Conservation (phyloP, 163 green algal species). For the Trebouxia gelatinosa region DNA sequence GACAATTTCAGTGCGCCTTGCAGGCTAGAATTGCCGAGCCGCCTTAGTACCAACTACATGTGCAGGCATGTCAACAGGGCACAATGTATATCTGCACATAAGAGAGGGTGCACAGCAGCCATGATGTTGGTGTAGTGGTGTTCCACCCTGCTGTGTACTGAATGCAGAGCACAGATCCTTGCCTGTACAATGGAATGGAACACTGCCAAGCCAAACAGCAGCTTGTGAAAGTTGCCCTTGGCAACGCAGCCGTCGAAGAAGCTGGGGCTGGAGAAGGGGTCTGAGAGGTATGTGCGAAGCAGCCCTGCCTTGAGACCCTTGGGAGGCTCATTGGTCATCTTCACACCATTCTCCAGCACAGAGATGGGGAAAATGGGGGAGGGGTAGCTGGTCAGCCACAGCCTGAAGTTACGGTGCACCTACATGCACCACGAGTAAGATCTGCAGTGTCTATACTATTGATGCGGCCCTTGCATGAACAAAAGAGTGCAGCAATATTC, state of each 20-base stretch:
- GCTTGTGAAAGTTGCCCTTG: slow-evolving; percentile 61
- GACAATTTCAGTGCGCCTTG: too few species aligned
- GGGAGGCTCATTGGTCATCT: slow-evolving; percentile 77
- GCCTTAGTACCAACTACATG: too few species aligned
- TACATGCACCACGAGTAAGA: neutral
- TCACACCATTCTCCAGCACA: slow-evolving; percentile 72
- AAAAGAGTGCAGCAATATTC: too few species aligned
- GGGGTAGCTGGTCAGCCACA: slow-evolving; percentile 79
- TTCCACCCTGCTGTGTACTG: too few species aligned
- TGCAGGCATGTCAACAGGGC: too few species aligned
- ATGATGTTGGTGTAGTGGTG: too few species aligned
- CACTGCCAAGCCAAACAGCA: slow-evolving; percentile 78
- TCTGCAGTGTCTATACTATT: too few species aligned
- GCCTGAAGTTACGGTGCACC: slow-evolving; percentile 53
- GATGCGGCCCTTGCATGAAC: too few species aligned
- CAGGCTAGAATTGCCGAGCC: too few species aligned
- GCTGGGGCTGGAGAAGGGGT: slow-evolving; percentile 64
- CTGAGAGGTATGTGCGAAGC: slow-evolving; percentile 65
- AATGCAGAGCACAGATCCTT: too few species aligned
- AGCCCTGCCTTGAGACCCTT: slow-evolving; percentile 68
- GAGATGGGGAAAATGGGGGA: slow-evolving; percentile 69
- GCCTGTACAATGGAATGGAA: slow-evolving; percentile 78
- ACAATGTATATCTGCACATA: too few species aligned
- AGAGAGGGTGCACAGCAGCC: too few species aligned
- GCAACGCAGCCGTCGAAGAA: slow-evolving; percentile 77